Base-by-base conservation (phyloP, 1,284 basidiomycete genomes). In the Cryptococcus amylolentus region DNA sequence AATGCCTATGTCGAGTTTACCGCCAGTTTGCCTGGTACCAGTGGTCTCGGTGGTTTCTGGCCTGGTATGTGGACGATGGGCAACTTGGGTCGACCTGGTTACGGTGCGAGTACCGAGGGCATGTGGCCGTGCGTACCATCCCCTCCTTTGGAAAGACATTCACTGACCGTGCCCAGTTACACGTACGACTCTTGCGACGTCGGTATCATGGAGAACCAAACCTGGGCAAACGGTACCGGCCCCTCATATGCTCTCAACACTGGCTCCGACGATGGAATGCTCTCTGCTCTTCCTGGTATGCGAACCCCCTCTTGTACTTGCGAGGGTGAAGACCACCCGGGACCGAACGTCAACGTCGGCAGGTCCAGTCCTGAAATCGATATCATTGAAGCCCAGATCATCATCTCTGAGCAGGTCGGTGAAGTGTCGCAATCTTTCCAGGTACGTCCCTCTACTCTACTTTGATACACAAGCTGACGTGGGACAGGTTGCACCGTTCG, bases 331-430 rank as follows among this genome's bases (percentile, higher is more conserved):
- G 84, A 85, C 61, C 86, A 88, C 64, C 86, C 86, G 2, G 86
- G 86, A 0, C 86, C 86, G 2, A 74, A 69, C 35, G 77, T 80
- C 37, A 67, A 62, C 28, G 71, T 73, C 18, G 86, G 84, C 10
- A 80, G 86, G 28, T 78, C 80, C 28, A 83, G 81, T 1, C 85
- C 86, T n/a, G 86, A 88, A 69, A 85, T 87, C 63, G 86, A 88
- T 69, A 75, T 86, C 59, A 74, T 87, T 62, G 86, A 87, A 71
- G 83, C 83, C 0, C 83, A 85, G 70, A 61, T 65, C 47, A 61
- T 66, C 46, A 46, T 64, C 23, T 9, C 51, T 20, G 51, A 61
- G 12, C 20, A 45, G 1, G 23, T 49, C 23, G 65, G 64, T 51
- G 48, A 55, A 49, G 66, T 69, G n/a, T 70, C 67, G 14, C 64